Base-by-base conservation (phyloP, 352 stramenopile species). In the Phytophthora chlamydospora region DNA sequence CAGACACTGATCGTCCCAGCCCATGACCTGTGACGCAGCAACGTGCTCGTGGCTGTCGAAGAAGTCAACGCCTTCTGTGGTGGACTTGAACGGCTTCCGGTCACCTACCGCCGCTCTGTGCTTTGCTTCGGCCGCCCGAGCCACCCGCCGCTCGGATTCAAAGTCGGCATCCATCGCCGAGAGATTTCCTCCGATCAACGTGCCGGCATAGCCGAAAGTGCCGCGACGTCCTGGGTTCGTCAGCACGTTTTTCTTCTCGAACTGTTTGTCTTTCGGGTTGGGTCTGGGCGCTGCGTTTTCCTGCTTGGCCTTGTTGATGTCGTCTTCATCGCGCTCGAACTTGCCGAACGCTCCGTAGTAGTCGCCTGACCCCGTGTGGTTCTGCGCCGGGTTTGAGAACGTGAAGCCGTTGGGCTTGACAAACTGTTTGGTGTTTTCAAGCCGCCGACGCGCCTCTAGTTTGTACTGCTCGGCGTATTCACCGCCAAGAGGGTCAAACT, bases 11-110 rank as follows among this genome's bases (percentile, higher is more conserved):
- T 89, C 83, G 59, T 91, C 83, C 81, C 83, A 93, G 33, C 80
- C 78, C 52, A 85, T 71, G 8, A 90, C 59, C 0, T 66, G 64
- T 5, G 78, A 82, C 2, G 81, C 83, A 8, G 81, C 78, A 34
- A 89, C 74, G 65, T 90, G 83, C 49, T 93, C 83, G 17, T 91
- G 83, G 14, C 69, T 77, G 54, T 93, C 83, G 44, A 93, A 93
- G 50, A 71, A 91, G 60, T 89, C 75, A 14, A 93, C 76, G 13
- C 75, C 74, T 14, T 77, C 66, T 1, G 83, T 69, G 12, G 79
- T 89, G 2, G 80, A 88, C 61, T 91, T 90, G 67, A 93, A 91
- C 1, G 83, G 66, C 55, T 91, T 93, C 34, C 77, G 71, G 1
- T 91, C 83, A 27, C 82, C 80, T 53, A 93, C 71, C 43, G 83